Percentiles rank a stretch among this genome's conserved stretches.
phyloP scores from a whole-genome alignment of 768 basidiomycete genomes.

The Coprinellus micaceus region DNA sequence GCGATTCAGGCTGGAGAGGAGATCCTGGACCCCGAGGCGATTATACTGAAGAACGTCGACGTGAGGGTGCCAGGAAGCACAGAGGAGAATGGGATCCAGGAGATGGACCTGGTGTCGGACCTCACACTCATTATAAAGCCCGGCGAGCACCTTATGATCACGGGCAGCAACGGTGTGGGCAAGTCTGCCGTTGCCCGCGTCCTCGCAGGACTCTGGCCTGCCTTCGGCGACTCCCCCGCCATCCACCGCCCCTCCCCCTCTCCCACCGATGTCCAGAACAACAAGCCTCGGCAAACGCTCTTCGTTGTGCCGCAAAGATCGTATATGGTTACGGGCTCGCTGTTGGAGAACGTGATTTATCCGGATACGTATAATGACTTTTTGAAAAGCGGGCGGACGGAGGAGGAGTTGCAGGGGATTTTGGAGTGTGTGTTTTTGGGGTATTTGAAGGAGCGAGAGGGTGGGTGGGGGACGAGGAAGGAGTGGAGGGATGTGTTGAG shows the following conservation, averaged over 20 bases:
- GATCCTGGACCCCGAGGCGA: constrained; percentile 34
- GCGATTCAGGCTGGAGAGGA: constrained; percentile 19
- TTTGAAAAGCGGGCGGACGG: constrained; percentile 52
- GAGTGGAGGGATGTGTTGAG: constrained; percentile 96
- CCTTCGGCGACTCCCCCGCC: constrained; percentile 31
- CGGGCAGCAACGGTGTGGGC: constrained; percentile 88
- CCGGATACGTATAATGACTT: constrained; percentile 82
- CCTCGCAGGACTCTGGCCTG: constrained; percentile 85
- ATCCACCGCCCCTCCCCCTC: constrained; percentile 16
- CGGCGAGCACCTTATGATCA: constrained; percentile 91
- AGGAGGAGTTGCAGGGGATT: constrained; percentile 70
- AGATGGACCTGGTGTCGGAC: constrained; percentile 61
- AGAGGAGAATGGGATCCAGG: constrained; percentile 19
- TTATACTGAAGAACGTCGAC: constrained; percentile 66
- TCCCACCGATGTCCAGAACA: not conserved
- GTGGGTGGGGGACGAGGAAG: constrained; percentile 84
- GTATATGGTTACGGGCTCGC: constrained; percentile 84
- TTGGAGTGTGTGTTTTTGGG: constrained; percentile 78
- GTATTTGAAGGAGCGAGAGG: constrained; percentile 84
- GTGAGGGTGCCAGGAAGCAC: constrained; percentile 55
- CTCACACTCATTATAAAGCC: constrained; percentile 59
- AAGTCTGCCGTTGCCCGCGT: constrained; percentile 89
- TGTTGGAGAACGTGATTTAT: constrained; percentile 93
- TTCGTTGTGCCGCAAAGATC: constrained; percentile 90
- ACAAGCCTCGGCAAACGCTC: constrained; percentile 46